Evolutionary conservation across 2,329 filamentous ascomycete genomes (phyloP).

Genomic region (Botryosphaeria dothidea): DNA sequence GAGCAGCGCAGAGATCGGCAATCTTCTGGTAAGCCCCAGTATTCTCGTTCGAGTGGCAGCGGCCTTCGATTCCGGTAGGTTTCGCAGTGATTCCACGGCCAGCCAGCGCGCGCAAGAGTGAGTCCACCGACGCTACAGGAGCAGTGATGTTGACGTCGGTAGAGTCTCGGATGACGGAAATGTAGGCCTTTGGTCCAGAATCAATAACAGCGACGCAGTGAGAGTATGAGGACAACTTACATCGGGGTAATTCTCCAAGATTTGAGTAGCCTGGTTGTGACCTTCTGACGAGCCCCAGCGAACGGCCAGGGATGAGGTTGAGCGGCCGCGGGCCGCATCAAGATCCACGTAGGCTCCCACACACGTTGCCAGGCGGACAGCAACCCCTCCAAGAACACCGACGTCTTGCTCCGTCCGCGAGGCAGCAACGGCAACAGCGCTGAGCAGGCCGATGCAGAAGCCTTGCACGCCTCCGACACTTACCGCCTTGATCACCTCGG

Average conservation of each 20-base stretch:
- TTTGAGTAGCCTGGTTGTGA: not conserved
- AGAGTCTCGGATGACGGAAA: not conserved
- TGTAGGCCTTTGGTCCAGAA: not conserved
- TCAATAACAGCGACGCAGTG: not conserved
- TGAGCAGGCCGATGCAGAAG: conserved; percentile 20
- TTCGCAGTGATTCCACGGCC: not conserved
- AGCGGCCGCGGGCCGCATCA: not conserved
- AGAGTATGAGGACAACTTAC: not conserved
- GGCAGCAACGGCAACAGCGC: conserved; percentile 9
- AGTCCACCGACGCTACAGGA: not conserved
- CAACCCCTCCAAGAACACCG: not conserved
- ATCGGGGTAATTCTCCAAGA: not conserved
- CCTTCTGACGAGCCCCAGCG: conserved; percentile 1
- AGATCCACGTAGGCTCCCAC: conserved; percentile 20
- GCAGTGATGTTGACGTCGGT: not conserved
- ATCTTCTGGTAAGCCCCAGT: no score
- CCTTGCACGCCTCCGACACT: not conserved
- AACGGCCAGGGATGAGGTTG: not conserved
- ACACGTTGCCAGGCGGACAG: conserved; percentile 12
- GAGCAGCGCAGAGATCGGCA: not conserved
- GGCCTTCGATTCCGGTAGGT: not conserved
- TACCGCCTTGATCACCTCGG: not conserved
- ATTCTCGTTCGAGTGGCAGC: not conserved
- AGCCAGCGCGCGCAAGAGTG: not conserved
- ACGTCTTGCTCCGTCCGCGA: not conserved